Conservation (phyloP, 768 basidiomycete genomes). For the Thelephora aurantiotincta region DNA sequence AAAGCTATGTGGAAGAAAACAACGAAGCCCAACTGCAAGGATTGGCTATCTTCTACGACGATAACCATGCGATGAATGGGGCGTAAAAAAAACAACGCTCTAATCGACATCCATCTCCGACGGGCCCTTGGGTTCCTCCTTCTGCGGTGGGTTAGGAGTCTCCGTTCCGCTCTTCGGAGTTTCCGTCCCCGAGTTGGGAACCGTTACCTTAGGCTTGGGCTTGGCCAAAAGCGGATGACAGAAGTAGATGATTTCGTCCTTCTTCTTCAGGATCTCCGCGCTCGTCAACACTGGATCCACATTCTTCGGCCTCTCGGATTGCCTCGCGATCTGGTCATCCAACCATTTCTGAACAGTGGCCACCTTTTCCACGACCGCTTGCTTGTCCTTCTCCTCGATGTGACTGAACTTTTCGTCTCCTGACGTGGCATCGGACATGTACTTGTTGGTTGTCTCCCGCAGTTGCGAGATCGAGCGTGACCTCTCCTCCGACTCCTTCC, state of each 20-base stretch:
- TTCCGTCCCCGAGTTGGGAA: conserved; percentile 37
- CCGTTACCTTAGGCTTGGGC: conserved; percentile 65
- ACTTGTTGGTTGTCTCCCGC: conserved; percentile 80
- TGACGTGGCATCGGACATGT: conserved; percentile 72
- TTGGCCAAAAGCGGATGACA: conserved; percentile 81
- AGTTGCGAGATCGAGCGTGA: conserved; percentile 56
- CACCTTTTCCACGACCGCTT: conserved; percentile 76
- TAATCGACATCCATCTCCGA: conserved; percentile 83
- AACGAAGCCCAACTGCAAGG: no score
- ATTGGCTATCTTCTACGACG: no score
- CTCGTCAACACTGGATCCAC: conserved; percentile 72
- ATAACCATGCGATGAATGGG: no score
- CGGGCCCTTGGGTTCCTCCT: conserved; percentile 32
- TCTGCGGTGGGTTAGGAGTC: conserved; percentile 35
- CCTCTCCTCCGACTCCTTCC: conserved; percentile 73
- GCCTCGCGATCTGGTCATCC: conserved; percentile 78
- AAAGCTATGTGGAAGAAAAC: no score
- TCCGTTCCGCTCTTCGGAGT: conserved; percentile 57
- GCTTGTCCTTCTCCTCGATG: conserved; percentile 81
- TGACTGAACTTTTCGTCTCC: conserved; percentile 78
- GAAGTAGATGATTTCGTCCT: conserved; percentile 85
- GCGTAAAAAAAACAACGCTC: not conserved
- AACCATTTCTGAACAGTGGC: conserved; percentile 92
- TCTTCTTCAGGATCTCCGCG: conserved; percentile 79
- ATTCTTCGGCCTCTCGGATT: conserved; percentile 83